Evolutionary conservation across 441 rosid genomes (phyloP).

Genomic region (Cnidoscolus chayamansa): DNA sequence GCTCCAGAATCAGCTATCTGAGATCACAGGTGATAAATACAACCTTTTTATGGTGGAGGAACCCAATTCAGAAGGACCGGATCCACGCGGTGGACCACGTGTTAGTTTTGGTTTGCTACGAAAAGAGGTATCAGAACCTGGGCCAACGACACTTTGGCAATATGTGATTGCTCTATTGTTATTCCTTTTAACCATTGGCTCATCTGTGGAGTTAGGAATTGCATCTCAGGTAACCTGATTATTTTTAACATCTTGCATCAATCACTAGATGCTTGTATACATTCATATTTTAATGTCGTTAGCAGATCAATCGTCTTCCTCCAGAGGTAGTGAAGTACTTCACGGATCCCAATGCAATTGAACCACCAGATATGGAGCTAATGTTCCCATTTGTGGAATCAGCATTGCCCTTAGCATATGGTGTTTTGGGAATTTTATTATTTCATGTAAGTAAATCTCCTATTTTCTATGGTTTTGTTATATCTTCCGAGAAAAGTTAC

Average conservation of each 20-base stretch:
- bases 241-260: neutral
- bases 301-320: conserved; percentile 87
- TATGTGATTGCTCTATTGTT: conserved; percentile 83
- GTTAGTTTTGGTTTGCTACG: conserved; percentile 90
- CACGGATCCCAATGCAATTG: conserved; percentile 84
- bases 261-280: neutral
- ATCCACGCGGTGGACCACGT: conserved; percentile 96
- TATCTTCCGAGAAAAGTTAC: neutral
- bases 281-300: conserved; percentile 9
- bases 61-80: conserved; percentile 87
- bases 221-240: conserved; percentile 74
- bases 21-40: conserved; percentile 67
- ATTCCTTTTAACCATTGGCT: conserved; percentile 82
- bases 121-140: conserved; percentile 96
- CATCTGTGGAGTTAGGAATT: conserved; percentile 90
- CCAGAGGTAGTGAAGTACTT: conserved; percentile 89
- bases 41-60: conserved; percentile 96
- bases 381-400: conserved; percentile 85
- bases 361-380: conserved; percentile 87
- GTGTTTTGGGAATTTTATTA: conserved; percentile 79
- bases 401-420: conserved; percentile 91
- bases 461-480: conserved; percentile 7
- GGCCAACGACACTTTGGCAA: conserved; percentile 97
- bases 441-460: conserved; percentile 63
- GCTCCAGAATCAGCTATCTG: conserved; percentile 64